phyloP scores from a whole-genome alignment of 805 yeast species.

The Clavispora fructus region DNA sequence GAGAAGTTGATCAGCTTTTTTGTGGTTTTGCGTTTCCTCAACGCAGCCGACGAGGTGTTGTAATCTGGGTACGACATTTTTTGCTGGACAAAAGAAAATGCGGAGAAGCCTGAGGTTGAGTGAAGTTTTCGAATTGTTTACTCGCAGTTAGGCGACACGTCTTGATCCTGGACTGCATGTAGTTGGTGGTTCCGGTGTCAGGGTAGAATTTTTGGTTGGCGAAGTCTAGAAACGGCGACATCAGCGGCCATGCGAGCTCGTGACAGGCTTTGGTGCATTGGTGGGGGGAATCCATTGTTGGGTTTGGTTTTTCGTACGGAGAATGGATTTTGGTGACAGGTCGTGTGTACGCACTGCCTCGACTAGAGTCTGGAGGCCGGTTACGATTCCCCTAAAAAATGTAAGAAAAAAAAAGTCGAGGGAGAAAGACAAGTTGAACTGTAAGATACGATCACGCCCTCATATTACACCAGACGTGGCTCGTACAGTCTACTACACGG shows the following conservation, averaged over 20 bases:
- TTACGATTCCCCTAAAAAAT: no score
- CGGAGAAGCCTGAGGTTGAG: not conserved
- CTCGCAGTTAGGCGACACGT: conserved; percentile 3
- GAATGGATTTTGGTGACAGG: no score
- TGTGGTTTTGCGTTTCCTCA: conserved; percentile 66
- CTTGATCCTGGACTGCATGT: conserved; percentile 1
- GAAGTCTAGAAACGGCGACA: not conserved
- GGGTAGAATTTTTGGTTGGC: not conserved
- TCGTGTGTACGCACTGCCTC: no score
- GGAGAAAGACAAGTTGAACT: no score
- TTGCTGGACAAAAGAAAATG: not conserved
- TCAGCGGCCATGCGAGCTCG: not conserved
- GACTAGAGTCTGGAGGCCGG: no score
- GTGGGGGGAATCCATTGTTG: no score
- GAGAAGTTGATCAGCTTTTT: conserved; percentile 85
- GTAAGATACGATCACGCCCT: no score
- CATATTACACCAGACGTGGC: no score
- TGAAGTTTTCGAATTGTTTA: conserved; percentile 1
- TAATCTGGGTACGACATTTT: conserved; percentile 12
- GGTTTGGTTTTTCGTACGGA: no score
- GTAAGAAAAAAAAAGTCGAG: no score
- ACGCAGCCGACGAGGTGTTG: conserved; percentile 34
- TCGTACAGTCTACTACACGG: no score
- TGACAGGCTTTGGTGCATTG: not conserved
- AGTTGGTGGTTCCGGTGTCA: not conserved